Percentiles rank a stretch among this genome's conserved stretches.
Conservation (phyloP, 805 yeast genomes). For the Candida krabiensis region DNA sequence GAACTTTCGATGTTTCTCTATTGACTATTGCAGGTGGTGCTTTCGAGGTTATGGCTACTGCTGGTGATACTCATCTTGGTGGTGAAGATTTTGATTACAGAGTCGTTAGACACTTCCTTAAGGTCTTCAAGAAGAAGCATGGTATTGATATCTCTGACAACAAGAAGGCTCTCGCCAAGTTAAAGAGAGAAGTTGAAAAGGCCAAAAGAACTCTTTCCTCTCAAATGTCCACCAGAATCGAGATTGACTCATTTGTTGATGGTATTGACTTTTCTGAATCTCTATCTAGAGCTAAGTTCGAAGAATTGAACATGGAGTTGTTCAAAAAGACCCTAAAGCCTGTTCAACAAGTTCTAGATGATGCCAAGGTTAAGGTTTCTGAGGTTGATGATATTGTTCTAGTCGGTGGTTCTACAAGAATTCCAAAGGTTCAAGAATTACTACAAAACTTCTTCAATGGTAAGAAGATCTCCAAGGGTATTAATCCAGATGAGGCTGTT, state of each 20-base stretch:
- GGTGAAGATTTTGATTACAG: slow-evolving; percentile 84
- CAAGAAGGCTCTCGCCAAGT: slow-evolving; percentile 85
- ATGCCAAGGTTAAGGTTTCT: slow-evolving; percentile 82
- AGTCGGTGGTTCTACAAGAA: slow-evolving; percentile 99
- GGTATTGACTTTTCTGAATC: slow-evolving; percentile 96
- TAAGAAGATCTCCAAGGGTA: slow-evolving; percentile 95
- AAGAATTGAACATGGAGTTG: slow-evolving; percentile 89
- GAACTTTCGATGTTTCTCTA: slow-evolving; percentile 85
- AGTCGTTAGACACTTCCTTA: slow-evolving; percentile 82
- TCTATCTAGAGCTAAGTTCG: slow-evolving; percentile 95
- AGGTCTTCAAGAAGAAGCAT: slow-evolving; percentile 90
- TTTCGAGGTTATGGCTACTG: slow-evolving; percentile 78
- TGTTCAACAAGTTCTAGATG: slow-evolving; percentile 93
- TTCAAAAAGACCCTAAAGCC: slow-evolving; percentile 95
- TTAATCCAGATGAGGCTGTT: slow-evolving; percentile 99
- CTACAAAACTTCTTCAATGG: slow-evolving; percentile 89
- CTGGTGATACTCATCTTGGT: slow-evolving; percentile 82
- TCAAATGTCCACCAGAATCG: slow-evolving; percentile 93
- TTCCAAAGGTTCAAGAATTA: slow-evolving; percentile 95
- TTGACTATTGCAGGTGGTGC: slow-evolving; percentile 79
- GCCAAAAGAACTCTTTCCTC: slow-evolving; percentile 96
- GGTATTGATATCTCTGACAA: slow-evolving; percentile 78
- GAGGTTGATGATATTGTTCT: slow-evolving; percentile 93
- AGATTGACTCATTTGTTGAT: slow-evolving; percentile 91
- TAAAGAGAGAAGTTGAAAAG: slow-evolving; percentile 97